Conservation (phyloP, 2,329 filamentous ascomycete species). For the Dactylellina sp. region DNA sequence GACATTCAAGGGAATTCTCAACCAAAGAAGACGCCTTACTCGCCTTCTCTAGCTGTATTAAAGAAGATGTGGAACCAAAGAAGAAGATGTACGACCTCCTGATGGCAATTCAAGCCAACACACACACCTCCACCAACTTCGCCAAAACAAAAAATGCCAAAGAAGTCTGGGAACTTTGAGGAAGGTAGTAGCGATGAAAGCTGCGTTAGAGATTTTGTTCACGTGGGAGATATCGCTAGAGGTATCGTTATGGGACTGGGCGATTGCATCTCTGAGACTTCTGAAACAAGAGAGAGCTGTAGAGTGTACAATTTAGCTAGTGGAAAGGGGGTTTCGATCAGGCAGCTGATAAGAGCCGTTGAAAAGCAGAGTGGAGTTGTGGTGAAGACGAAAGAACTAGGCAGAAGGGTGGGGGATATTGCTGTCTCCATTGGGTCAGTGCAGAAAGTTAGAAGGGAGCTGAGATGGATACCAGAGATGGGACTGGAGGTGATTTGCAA, state of each 20-base stretch:
- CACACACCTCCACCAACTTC: no score
- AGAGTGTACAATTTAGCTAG: constrained; percentile 67
- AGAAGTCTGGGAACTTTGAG: no score
- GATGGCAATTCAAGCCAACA: no score
- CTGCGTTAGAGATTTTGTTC: constrained; percentile 75
- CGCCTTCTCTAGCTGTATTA: no score
- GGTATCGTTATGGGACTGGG: constrained; percentile 73
- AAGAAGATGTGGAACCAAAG: no score
- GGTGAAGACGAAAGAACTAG: constrained; percentile 63
- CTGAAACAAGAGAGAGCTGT: constrained; percentile 59
- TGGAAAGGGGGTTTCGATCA: constrained; percentile 66
- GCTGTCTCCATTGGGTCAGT: constrained; percentile 65
- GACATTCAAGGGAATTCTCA: no score
- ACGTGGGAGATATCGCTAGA: constrained; percentile 74
- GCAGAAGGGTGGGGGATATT: constrained; percentile 65
- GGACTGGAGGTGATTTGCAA: constrained; percentile 8
- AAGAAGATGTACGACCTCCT: no score
- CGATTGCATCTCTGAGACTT: not conserved
- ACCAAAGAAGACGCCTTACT: no score
- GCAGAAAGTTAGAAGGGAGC: constrained; percentile 63
- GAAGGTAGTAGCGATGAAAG: constrained; percentile 71
- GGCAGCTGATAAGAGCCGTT: constrained; percentile 65
- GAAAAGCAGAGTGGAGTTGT: constrained; percentile 62
- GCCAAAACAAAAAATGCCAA: no score
- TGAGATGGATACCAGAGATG: constrained; percentile 64